phyloP scores from a whole-genome alignment of 2,329 filamentous ascomycete species.

The Blumeria hordei region DNA sequence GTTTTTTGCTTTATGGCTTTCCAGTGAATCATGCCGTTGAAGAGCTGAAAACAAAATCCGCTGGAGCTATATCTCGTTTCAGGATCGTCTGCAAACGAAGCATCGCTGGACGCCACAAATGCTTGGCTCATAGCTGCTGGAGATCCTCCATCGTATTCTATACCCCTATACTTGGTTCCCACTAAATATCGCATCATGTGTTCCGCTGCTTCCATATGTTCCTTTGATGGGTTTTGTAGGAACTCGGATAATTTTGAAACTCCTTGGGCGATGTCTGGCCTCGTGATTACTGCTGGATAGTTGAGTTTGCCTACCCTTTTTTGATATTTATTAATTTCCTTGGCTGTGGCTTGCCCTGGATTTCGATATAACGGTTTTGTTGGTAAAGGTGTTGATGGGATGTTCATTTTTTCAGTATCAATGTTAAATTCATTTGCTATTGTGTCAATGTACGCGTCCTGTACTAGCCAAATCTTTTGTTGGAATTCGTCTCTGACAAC shows the following conservation, averaged over 20 bases:
- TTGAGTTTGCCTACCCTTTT: background rate
- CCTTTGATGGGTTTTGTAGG: background rate
- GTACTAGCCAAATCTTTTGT: background rate
- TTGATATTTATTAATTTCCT: background rate
- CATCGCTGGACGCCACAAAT: conserved; percentile 1
- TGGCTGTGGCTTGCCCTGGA: background rate
- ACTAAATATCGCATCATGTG: background rate
- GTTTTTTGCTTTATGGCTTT: background rate
- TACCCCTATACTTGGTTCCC: background rate
- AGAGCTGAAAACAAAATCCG: background rate
- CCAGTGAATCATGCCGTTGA: background rate
- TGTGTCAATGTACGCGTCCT: background rate
- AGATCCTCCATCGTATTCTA: background rate
- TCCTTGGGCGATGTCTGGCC: background rate
- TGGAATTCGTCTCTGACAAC: background rate
- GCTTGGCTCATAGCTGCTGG: background rate
- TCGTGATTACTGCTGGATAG: background rate
- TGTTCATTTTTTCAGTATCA: background rate
- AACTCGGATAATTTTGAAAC: background rate
- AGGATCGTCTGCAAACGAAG: background rate
- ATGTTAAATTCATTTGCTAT: background rate
- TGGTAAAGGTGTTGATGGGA: background rate
- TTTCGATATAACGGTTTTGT: background rate
- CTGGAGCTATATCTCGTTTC: background rate
- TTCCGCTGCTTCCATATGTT: background rate